Base-by-base conservation (phyloP, 2,329 filamentous ascomycete genomes). In the Pseudogymnoascus sp. region DNA sequence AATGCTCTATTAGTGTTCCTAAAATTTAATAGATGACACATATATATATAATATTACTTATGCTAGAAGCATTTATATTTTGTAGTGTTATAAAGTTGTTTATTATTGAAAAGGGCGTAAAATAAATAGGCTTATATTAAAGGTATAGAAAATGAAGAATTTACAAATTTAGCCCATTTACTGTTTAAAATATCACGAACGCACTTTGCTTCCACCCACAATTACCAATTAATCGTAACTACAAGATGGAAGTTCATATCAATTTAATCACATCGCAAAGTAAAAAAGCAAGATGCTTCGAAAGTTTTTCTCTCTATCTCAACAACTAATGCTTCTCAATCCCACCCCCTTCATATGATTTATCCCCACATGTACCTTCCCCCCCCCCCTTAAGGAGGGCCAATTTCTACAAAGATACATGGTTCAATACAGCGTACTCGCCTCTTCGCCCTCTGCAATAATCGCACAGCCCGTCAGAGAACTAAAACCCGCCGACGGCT, bases 251-350 rank as follows among this genome's bases (percentile, higher is more conserved):
- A 57, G 14, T 14, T 14, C 28, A 57, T 57, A 19, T 3, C 14
- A 14, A 34, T 31, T 57, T 11, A 36, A 34, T 54, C 48, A 54
- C 48, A 8, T 54, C n/a, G 14, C 48, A 31, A 54, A 6, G 48
- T 54, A 28, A 54, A 51, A 3, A 14, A n/a, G n/a, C 14, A 31
- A 31, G 4, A 31, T 54, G 48, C 25, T 54, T 54, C 3, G 13
- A 51, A 54, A 31, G 45, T 51, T 51, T 48, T n/a, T 54, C 21
- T 28, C 48, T 28, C 21, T 54, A 54, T 54, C 48, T 54, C 48
- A 54, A 54, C 48, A 54, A 54, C 48, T 54, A 54, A 54, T 54
- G 48, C 48, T 54, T 54, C 48, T 54, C 48, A 54, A 54, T 54
- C 48, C 23, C 23, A 31, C 48, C 48, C 48, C 23, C 48, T 31